Evolutionary conservation across 371 early-diverging fungal species (phyloP).

Genomic region (Mucor saturninus): DNA sequence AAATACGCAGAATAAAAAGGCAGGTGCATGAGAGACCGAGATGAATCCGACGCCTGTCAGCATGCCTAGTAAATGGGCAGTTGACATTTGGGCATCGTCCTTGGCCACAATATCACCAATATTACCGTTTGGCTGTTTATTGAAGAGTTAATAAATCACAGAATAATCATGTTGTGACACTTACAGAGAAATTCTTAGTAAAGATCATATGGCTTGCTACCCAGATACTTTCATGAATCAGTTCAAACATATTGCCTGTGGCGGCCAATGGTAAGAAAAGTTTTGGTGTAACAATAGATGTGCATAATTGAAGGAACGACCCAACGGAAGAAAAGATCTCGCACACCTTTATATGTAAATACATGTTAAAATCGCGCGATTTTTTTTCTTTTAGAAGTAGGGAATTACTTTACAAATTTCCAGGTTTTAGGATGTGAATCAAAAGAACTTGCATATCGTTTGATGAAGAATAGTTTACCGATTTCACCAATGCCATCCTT

Average conservation of each 20-base stretch:
- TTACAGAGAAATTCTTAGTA: constrained; percentile 70
- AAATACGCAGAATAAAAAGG: constrained; percentile 63
- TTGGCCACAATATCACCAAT: constrained; percentile 77
- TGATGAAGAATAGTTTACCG: constrained; percentile 77
- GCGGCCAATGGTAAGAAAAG: constrained; percentile 67
- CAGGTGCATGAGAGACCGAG: constrained; percentile 58
- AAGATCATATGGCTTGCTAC: constrained; percentile 77
- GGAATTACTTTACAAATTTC: constrained; percentile 60
- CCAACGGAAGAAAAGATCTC: constrained; percentile 59
- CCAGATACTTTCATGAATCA: constrained; percentile 72
- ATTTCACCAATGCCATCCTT: constrained; percentile 77
- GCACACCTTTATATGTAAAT: constrained; percentile 37
- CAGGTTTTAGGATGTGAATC: constrained; percentile 79
- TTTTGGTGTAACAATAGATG: constrained; percentile 54
- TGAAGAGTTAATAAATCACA: background rate
- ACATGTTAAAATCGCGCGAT: background rate
- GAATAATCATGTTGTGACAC: constrained; percentile 7
- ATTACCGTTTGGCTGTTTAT: constrained; percentile 55
- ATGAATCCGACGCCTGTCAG: constrained; percentile 68
- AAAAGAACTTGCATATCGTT: constrained; percentile 69
- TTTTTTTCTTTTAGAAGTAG: background rate
- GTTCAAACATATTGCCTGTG: constrained; percentile 64
- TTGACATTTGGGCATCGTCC: constrained; percentile 76
- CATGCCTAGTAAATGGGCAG: constrained; percentile 72
- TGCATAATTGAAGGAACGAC: constrained; percentile 65